Evolutionary conservation across 306 rosid genomes (phyloP).

Genomic region (Argentina anserina): DNA sequence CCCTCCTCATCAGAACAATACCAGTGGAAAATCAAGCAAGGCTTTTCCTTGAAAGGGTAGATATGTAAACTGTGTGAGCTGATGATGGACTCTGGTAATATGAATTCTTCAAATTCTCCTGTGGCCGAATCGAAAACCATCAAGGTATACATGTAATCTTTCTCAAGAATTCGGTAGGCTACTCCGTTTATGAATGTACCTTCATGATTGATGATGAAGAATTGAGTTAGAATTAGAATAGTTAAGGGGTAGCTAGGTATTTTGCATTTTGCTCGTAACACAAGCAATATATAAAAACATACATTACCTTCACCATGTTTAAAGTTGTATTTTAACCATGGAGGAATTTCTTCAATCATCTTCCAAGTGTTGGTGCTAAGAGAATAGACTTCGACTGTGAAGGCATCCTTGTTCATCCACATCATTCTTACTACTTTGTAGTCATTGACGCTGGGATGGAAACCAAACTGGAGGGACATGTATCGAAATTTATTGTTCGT

Average conservation of each 20-base stretch:
- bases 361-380: conserved; percentile 8
- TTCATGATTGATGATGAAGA: background rate
- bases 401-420: no score
- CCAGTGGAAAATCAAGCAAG: background rate
- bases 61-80: background rate
- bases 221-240: background rate
- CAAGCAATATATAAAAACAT: background rate
- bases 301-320: background rate
- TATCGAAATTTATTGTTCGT: background rate
- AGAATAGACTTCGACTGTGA: background rate
- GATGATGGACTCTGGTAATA: background rate
- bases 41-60: background rate
- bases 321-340: background rate
- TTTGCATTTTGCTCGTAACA: background rate
- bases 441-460: conserved; percentile 9
- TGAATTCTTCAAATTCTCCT: background rate
- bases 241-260: background rate
- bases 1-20: background rate
- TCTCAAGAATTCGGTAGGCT: background rate
- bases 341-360: background rate
- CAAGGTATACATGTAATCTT: background rate
- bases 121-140: background rate
- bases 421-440: conserved; percentile 8
- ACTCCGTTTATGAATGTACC: background rate
- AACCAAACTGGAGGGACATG: background rate